A percentile compares a stretch with the other conserved stretches of the same genome.
Conservation (phyloP, 176 grass and related monocot species). For the Aegilops bicornis region DNA sequence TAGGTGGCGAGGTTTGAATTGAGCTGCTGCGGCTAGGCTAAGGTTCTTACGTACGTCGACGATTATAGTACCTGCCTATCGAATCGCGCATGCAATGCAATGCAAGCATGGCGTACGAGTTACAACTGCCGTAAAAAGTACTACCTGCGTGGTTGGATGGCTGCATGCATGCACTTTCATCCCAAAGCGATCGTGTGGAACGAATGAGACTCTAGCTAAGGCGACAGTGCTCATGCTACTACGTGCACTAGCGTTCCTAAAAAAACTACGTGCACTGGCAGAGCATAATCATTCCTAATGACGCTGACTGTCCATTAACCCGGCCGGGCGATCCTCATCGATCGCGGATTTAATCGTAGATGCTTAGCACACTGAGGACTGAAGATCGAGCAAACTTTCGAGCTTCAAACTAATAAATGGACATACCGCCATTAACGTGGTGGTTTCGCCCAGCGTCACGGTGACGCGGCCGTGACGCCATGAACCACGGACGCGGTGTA, state of each 20-base stretch:
- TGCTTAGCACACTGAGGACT: constrained; percentile 2
- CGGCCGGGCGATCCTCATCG: background rate
- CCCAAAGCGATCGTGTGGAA: too few relatives aligned
- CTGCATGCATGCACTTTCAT: background rate
- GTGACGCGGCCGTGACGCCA: too few relatives aligned
- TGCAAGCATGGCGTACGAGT: background rate
- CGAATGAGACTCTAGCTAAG: too few relatives aligned
- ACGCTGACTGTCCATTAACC: constrained; percentile 31
- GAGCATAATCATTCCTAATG: background rate
- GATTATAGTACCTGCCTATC: background rate
- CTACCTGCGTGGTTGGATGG: too few relatives aligned
- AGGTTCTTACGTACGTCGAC: background rate
- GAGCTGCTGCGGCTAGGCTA: background rate
- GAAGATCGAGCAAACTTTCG: background rate
- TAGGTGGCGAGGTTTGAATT: background rate
- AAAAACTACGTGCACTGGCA: background rate
- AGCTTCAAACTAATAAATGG: background rate
- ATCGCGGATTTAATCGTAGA: background rate
- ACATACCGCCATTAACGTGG: background rate
- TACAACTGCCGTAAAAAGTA: background rate
- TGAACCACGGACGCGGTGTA: too few relatives aligned
- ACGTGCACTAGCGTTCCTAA: too few relatives aligned
- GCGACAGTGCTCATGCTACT: background rate
- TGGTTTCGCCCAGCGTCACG: too few relatives aligned
- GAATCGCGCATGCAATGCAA: too few relatives aligned